Conservation (phyloP, 108 stramenopile genomes). For the Nitzschia sp. region DNA sequence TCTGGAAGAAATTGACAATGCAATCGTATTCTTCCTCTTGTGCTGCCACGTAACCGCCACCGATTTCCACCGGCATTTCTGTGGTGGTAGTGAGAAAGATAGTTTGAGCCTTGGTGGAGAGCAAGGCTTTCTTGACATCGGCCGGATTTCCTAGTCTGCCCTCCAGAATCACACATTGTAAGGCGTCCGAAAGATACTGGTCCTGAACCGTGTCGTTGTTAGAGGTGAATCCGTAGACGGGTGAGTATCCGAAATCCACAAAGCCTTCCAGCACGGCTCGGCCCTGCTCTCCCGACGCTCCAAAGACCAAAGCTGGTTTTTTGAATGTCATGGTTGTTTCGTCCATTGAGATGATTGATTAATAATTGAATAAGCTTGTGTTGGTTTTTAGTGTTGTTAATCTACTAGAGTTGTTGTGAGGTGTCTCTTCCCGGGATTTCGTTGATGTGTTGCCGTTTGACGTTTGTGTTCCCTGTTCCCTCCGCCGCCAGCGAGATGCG, state of each 20-base stretch:
- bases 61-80: conserved; percentile 37
- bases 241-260: conserved; percentile 36
- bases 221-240: conserved; percentile 54
- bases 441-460: no score
- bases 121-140: conserved; percentile 30
- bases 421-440: no score
- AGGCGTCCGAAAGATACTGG: conserved; percentile 33
- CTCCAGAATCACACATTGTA: conserved; percentile 16
- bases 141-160: conserved; percentile 22
- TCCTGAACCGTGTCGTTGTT: conserved; percentile 6
- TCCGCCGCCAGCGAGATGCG: no score
- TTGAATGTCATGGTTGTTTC: no score
- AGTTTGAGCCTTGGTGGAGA: conserved; percentile 25
- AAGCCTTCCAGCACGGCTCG: conserved; percentile 50
- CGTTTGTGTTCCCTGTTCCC: no score
- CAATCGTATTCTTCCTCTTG: conserved; percentile 49
- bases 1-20: conserved; percentile 47
- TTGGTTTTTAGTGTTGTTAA: no score
- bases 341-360: no score
- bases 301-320: conserved; percentile 50
- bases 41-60: conserved; percentile 34
- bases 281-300: conserved; percentile 59
- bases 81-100: conserved; percentile 64
- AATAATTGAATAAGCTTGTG: no score
- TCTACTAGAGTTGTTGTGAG: no score